phyloP scores from a whole-genome alignment of 1,284 basidiomycete genomes.

The Melampsora occidentalis region DNA sequence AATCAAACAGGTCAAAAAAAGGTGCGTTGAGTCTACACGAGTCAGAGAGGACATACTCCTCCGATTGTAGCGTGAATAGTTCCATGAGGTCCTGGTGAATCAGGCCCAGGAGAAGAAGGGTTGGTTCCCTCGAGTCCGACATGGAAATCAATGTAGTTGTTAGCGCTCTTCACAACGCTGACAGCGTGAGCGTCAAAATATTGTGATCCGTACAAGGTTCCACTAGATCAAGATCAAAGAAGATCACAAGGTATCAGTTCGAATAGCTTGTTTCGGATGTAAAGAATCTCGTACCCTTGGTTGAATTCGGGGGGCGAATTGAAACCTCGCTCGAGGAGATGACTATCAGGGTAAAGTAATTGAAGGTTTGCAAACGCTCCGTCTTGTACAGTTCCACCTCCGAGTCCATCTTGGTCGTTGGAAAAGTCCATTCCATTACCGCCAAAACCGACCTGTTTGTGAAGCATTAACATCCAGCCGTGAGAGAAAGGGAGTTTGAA shows the following conservation, averaged over 20 bases:
- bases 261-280: background rate
- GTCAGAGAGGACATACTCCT: conserved; percentile 21
- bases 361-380: conserved; percentile 36
- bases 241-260: background rate
- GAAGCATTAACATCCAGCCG: background rate
- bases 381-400: conserved; percentile 18
- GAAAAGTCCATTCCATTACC: conserved; percentile 4
- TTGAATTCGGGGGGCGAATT: conserved; percentile 25
- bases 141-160: conserved; percentile 34
- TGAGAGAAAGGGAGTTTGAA: background rate
- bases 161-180: conserved; percentile 19
- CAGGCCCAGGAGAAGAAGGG: conserved; percentile 1
- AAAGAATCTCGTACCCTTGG: background rate
- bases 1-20: too few species aligned
- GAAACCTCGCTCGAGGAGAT: conserved; percentile 29
- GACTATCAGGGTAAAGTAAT: conserved; percentile 21
- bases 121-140: conserved; percentile 35
- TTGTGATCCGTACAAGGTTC: conserved; percentile 21
- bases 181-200: conserved; percentile 31
- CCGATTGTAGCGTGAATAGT: conserved; percentile 33
- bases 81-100: conserved; percentile 32
- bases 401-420: background rate
- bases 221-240: background rate
- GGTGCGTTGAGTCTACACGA: too few species aligned
- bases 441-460: conserved; percentile 17